Conservation (phyloP, 2,329 filamentous ascomycete species). For the Fusarium heterosporum region DNA sequence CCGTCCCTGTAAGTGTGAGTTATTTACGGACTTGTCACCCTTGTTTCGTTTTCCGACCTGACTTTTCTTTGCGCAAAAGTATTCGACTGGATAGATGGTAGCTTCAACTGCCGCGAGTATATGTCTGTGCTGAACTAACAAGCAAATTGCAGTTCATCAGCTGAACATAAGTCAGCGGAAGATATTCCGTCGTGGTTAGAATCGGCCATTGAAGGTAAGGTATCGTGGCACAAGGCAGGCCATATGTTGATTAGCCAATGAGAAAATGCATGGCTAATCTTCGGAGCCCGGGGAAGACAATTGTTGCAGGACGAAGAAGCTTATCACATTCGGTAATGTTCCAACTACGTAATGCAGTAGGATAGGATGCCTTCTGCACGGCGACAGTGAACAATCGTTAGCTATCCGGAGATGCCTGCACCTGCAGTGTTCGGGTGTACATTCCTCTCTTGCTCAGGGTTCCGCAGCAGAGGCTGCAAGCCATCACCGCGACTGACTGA, state of each 20-base stretch:
- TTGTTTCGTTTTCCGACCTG: background rate
- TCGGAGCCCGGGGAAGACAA: conserved; percentile 10
- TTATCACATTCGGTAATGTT: conserved; percentile 27
- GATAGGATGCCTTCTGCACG: conserved; percentile 3
- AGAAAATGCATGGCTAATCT: conserved; percentile 33
- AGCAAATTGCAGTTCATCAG: background rate
- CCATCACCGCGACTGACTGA: conserved; percentile 15
- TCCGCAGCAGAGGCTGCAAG: conserved; percentile 25
- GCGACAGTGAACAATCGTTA: background rate
- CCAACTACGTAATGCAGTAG: conserved; percentile 11
- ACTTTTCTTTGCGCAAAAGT: background rate
- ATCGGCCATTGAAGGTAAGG: conserved; percentile 26
- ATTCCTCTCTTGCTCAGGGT: conserved; percentile 29
- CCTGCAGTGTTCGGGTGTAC: conserved; percentile 18
- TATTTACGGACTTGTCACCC: conserved; percentile 28
- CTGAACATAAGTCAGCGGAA: conserved; percentile 25
- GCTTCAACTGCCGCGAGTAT: background rate
- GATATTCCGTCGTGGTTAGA: conserved; percentile 35
- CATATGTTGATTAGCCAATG: background rate
- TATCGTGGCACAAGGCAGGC: background rate
- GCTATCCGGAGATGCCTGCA: background rate
- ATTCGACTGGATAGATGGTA: background rate
- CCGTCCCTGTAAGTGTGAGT: conserved; percentile 22
- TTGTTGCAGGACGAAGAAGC: conserved; percentile 12
- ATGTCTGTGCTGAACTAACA: conserved; percentile 14